Base-by-base conservation (phyloP, 495 filamentous ascomycete species). In the Aspergillus panamensis region DNA sequence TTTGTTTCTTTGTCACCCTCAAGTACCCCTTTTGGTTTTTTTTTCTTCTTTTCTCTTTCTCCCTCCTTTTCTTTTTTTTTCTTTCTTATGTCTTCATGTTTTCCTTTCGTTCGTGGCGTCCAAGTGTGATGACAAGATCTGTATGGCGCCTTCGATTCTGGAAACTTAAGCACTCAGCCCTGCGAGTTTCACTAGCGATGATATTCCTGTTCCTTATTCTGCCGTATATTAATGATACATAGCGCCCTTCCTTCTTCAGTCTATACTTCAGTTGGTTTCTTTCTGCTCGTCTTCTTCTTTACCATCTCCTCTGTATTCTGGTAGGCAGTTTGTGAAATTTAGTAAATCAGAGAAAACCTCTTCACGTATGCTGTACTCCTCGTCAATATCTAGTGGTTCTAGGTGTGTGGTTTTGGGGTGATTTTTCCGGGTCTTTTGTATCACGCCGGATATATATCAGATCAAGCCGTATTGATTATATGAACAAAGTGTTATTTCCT, bases 161-260 rank as follows among this genome's bases (percentile, higher is more conserved):
- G 51, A 42, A 19, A 19, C 31, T 42, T 8, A 32, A 33, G 25
- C 48, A 33, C 40, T 43, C 35, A 25, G 55, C 51, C 32, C 32
- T 43, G 53, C 49, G 30, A 44, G 44, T 61, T 51, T 37, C 40
- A 17, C 33, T 55, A 61, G 59, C 53, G 60, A 52, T 65, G 31
- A 42, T 39, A 52, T 64, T 60, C 51, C 31, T 45, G 31, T 54
- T 35, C 51, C 56, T 51, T 19, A 64, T 68, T 66, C 65, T 63
- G 66, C 52, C 63, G 66, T 68, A 64, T 66, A 62, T 67, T 71
- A 66, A 70, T 71, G 69, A 73, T 69, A 68, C 66, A 71, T 71
- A 69, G 64, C 64, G 59, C 57, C 57, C 59, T 72, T 67, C 48
- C 21, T 61, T 68, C 67, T 43, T 61, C 29, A 61, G 66, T 69